Evolutionary conservation across 169 alveolate genomes (phyloP), one percentile per base, ranked within the genome.

Genomic region (Cryptosporidium baileyi): DNA sequence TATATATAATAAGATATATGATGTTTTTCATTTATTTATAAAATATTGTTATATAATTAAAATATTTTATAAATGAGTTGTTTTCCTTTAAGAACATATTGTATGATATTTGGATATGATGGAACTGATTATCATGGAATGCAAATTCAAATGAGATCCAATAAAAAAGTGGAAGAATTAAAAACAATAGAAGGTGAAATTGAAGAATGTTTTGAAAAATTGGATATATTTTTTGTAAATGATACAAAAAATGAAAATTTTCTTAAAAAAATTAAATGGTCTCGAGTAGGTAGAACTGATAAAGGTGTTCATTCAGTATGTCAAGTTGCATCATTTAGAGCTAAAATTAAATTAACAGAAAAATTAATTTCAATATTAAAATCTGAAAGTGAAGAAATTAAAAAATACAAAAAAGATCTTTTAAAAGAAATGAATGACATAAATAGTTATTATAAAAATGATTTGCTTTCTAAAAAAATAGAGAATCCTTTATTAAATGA

Each of bases 231-330:
- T 36, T 34, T 32, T 40, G 60, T 74, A 11, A 32, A 32, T 15
- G 43, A 51, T 17, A 22, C n/a, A 17, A 7, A 15, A 57, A 57
- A 3, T 7, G 67, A 41, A n/a, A 80, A 63, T 13, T 43, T 65
- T 43, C 41, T 52, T 28, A 81, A 45, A 79, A 91, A 89, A 52
- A 88, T 89, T 11, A 92, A 81, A 26, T 80, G 91, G 90, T 90
- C 97, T 3, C 89, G 94, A 60, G 94, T 94, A 1, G 95, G 96
- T n/a, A 79, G 97, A 32, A 94, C 97, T 15, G 97, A 94, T 67
- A 89, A 91, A 62, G 97, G 97, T n/a, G 97, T 94, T 1, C 85
- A 74, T 57, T 74, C 85, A 38, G 85, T 36, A 8, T 74, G 85
- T 15, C 85, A 74, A 24, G 67, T 74, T 17, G 85, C 40, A 17